These are phyloP conservation scores for Porcisia hertigi DNA, from an alignment of 208 protist species.

Conservation along the genomic window DNA sequence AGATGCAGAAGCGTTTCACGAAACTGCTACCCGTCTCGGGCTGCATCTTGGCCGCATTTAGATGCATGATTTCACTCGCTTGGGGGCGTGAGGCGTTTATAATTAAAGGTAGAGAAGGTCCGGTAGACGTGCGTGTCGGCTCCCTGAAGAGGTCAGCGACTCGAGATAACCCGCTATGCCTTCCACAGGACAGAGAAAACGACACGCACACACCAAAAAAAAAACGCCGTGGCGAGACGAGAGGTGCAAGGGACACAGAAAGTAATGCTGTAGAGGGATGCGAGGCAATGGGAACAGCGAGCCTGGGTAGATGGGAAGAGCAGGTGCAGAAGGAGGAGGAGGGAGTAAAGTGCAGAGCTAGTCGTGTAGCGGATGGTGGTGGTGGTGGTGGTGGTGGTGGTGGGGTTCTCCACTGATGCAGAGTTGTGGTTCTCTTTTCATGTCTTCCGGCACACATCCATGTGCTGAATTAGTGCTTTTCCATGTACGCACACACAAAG, in stretches of 20 bases:
- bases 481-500: no score
- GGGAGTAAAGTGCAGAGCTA: background rate
- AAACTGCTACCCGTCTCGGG: constrained; percentile 28
- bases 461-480: no score
- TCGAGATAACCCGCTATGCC: background rate
- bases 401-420: background rate
- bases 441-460: background rate
- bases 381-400: no score
- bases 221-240: background rate
- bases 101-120: background rate
- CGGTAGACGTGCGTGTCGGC: background rate
- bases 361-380: no score
- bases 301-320: background rate
- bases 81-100: background rate
- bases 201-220: background rate
- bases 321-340: background rate
- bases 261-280: background rate
- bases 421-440: background rate
- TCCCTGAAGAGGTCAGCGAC: background rate
- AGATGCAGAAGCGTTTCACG: constrained; percentile 23
- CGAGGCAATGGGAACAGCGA: background rate
- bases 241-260: background rate
- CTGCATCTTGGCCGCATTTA: constrained; percentile 25
- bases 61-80: constrained; percentile 25
- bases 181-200: background rate